Percentiles rank a stretch among this genome's conserved stretches.
These are phyloP conservation scores for Boletellus sp. DNA, from an alignment of 768 basidiomycete species.

Conservation along the genomic window DNA sequence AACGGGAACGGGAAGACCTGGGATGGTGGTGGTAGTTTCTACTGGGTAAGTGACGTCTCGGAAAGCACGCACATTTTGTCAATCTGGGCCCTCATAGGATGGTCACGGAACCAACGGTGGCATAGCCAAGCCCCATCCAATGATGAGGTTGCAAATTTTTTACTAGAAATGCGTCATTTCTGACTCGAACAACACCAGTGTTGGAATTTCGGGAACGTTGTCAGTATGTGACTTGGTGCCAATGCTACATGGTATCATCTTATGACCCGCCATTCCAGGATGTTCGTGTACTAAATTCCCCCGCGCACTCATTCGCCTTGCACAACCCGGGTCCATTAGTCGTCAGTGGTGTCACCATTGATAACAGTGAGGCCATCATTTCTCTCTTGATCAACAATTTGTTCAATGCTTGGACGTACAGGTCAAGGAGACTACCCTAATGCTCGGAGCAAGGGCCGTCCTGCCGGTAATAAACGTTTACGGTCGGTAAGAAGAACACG, in stretches of 20 bases:
- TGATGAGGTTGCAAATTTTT: conserved; percentile 36
- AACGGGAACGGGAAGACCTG: conserved; percentile 41
- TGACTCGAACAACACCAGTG: conserved; percentile 20
- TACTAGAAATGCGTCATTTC: background rate
- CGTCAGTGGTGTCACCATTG: conserved; percentile 48
- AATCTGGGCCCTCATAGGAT: conserved; percentile 17
- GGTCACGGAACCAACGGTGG: conserved; percentile 18
- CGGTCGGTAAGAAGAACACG: background rate
- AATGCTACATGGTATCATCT: background rate
- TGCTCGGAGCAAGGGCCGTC: conserved; percentile 41
- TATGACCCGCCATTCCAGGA: conserved; percentile 19
- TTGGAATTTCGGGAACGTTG: conserved; percentile 40
- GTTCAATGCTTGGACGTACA: conserved; percentile 18
- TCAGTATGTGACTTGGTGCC: conserved; percentile 21
- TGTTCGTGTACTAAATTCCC: conserved; percentile 39
- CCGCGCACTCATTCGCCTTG: conserved; percentile 33
- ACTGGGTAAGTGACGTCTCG: conserved; percentile 34
- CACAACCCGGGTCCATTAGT: conserved; percentile 29
- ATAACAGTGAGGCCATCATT: conserved; percentile 46
- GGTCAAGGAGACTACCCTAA: conserved; percentile 53
- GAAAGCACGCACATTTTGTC: background rate
- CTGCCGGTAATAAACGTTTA: conserved; percentile 39
- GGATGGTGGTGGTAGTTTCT: conserved; percentile 41
- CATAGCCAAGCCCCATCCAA: conserved; percentile 30
- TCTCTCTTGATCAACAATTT: background rate